phyloP scores from a whole-genome alignment of 208 protist species.

The Paratrypanosoma confusum region DNA sequence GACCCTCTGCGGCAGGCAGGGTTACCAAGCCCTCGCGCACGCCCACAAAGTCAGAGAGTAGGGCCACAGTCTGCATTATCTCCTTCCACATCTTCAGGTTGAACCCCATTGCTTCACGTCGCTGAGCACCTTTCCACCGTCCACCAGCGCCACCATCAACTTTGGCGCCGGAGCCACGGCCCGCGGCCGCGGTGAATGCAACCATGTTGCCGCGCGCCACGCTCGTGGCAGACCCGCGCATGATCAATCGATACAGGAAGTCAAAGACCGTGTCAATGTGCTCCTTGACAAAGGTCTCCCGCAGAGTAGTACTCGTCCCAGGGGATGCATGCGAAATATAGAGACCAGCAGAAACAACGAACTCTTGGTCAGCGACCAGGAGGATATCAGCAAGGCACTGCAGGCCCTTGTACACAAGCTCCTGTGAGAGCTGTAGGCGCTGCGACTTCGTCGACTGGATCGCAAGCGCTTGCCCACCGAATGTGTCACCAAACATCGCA shows the following conservation, averaged over 20 bases:
- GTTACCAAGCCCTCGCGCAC: background rate
- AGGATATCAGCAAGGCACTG: constrained; percentile 60
- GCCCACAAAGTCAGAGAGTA: constrained; percentile 28
- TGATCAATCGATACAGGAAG: constrained; percentile 54
- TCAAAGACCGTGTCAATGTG: constrained; percentile 55
- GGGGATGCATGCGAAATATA: too few species aligned
- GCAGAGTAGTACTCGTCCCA: too few species aligned
- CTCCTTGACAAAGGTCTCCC: constrained; percentile 34
- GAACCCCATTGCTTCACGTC: too few species aligned
- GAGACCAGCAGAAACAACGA: too few species aligned
- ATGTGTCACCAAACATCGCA: constrained; percentile 57
- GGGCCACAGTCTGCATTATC: constrained; percentile 66
- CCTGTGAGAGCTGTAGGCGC: constrained; percentile 22
- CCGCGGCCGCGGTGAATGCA: background rate
- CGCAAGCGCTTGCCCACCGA: constrained; percentile 21
- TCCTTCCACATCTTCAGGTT: constrained; percentile 76
- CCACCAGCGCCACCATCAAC: too few species aligned
- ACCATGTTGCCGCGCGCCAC: background rate
- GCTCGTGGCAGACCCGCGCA: constrained; percentile 21
- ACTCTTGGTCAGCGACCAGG: constrained; percentile 33
- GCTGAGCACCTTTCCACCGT: too few species aligned
- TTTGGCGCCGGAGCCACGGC: background rate
- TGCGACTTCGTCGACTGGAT: background rate
- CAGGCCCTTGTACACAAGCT: constrained; percentile 49
- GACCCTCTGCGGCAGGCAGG: background rate